phyloP scores from a whole-genome alignment of 495 filamentous ascomycete genomes.

The Apiosordaria backusii region DNA sequence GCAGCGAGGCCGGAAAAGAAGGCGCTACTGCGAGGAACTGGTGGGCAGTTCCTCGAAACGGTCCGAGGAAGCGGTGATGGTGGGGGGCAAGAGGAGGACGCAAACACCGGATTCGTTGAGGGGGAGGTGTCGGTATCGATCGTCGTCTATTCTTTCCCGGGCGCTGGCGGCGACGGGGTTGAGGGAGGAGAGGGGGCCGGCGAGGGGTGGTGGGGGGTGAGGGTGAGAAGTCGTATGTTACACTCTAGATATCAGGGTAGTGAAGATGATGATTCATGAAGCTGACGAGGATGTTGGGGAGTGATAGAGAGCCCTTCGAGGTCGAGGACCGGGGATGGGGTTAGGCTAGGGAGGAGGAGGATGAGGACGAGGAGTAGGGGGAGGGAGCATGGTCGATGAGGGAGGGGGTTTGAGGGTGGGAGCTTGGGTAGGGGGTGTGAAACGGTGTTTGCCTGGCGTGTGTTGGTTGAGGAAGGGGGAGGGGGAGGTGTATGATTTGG shows the following conservation, averaged over 20 bases:
- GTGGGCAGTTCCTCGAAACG: too few relatives aligned
- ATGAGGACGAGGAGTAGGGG: conserved; percentile 17
- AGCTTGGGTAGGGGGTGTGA: background rate
- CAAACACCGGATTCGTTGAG: conserved; percentile 4
- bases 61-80: too few relatives aligned
- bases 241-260: background rate
- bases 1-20: background rate
- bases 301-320: conserved; percentile 15
- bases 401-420: background rate
- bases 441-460: too few relatives aligned
- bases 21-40: background rate
- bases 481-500: too few relatives aligned
- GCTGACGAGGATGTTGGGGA: background rate
- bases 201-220: background rate
- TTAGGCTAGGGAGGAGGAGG: conserved; percentile 13
- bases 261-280: background rate
- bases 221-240: conserved; percentile 12
- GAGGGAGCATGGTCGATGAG: conserved; percentile 2
- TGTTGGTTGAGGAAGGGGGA: background rate
- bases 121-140: conserved; percentile 1
- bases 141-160: background rate
- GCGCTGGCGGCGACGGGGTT: background rate
- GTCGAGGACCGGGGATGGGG: conserved; percentile 13
- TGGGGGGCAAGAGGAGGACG: background rate
- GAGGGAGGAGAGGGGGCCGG: background rate